Evolutionary conservation across 306 rosid species (phyloP).

Genomic region (Urtica urens): DNA sequence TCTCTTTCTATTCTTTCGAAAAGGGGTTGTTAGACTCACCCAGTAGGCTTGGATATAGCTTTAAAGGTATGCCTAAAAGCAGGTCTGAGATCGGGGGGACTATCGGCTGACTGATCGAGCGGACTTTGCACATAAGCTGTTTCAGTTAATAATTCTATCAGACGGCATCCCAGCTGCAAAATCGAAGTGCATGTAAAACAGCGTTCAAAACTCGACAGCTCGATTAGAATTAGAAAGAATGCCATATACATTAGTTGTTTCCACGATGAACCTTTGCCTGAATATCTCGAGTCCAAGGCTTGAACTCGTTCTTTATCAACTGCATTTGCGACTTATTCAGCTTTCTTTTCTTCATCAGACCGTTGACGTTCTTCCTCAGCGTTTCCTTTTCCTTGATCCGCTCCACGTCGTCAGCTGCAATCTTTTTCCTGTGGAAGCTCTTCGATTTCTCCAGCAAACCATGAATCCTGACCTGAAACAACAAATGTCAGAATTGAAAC

Average conservation of each 20-base stretch:
- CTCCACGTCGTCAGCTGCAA: constrained; percentile 27
- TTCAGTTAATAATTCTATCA: constrained; percentile 60
- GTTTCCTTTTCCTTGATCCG: constrained; percentile 42
- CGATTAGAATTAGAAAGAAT: background rate
- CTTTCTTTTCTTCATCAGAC: constrained; percentile 43
- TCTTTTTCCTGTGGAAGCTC: constrained; percentile 26
- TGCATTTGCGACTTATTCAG: constrained; percentile 44
- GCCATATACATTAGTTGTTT: background rate
- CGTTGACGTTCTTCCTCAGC: constrained; percentile 47
- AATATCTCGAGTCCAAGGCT: constrained; percentile 61
- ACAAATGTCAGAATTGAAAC: background rate
- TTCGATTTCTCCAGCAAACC: constrained; percentile 55
- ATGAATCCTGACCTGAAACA: constrained; percentile 52
- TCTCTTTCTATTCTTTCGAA: too few relatives aligned
- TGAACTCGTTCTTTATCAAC: constrained; percentile 46
- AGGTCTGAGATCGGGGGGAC: constrained; percentile 76
- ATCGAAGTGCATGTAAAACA: constrained; percentile 11
- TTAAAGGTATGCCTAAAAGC: constrained; percentile 70
- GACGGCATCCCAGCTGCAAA: constrained; percentile 71
- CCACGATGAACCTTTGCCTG: constrained; percentile 55
- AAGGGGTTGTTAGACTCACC: constrained; percentile 41
- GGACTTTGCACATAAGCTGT: constrained; percentile 70
- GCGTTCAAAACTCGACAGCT: constrained; percentile 9
- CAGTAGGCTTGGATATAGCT: constrained; percentile 34
- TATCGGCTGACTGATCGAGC: constrained; percentile 48